These are phyloP conservation scores for Lojkania enalia DNA, from an alignment of 2,329 filamentous ascomycete genomes.

Conservation along the genomic window DNA sequence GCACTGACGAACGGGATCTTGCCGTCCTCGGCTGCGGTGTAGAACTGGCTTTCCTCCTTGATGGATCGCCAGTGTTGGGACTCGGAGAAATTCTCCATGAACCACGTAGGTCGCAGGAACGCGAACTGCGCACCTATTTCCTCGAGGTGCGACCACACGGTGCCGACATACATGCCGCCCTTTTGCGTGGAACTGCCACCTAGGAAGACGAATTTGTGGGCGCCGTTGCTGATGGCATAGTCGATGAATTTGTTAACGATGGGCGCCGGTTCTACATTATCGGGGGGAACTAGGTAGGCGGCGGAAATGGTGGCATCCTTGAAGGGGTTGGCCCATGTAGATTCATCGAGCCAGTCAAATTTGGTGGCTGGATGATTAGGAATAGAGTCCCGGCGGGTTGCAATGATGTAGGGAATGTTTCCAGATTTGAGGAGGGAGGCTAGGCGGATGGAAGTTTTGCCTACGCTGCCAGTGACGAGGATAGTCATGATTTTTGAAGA, in stretches of 20 bases:
- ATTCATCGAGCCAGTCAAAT: conserved; percentile 53
- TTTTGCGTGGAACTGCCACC: conserved; percentile 44
- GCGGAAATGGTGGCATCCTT: conserved; percentile 33
- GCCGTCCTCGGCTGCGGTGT: conserved; percentile 50
- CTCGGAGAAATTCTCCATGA: conserved; percentile 55
- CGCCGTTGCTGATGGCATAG: conserved; percentile 38
- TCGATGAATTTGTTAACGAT: conserved; percentile 50
- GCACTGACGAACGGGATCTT: conserved; percentile 54
- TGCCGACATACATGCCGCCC: conserved; percentile 43
- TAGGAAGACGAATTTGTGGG: conserved; percentile 52
- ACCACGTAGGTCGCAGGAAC: conserved; percentile 54
- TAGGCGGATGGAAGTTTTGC: not conserved
- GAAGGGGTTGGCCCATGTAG: conserved; percentile 47
- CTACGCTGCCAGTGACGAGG: not conserved
- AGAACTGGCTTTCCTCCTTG: conserved; percentile 46
- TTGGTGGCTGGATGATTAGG: conserved; percentile 13
- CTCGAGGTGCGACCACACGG: conserved; percentile 46
- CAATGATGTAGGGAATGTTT: conserved; percentile 37
- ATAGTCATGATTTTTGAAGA: no score
- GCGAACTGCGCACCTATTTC: conserved; percentile 48
- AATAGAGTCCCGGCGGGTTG: conserved; percentile 42
- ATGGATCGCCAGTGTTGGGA: conserved; percentile 38
- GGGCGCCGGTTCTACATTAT: conserved; percentile 34
- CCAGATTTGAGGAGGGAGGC: not conserved
- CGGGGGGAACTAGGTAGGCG: conserved; percentile 50